A percentile compares a stretch with the other conserved stretches of the same genome.
phyloP scores from a whole-genome alignment of 441 rosid genomes.

The Manihot esculenta region DNA sequence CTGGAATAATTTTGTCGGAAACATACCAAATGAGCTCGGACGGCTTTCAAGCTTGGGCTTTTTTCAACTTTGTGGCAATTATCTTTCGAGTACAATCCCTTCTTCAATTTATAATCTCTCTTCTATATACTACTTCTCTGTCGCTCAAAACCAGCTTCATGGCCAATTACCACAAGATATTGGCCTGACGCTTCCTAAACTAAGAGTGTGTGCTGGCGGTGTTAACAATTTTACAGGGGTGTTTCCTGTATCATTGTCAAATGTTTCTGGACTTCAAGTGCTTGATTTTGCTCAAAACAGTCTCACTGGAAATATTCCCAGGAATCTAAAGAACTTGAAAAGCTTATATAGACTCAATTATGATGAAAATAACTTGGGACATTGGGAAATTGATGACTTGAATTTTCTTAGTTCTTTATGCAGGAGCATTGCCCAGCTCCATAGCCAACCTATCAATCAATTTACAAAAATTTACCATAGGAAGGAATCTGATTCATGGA shows the following conservation, averaged over 20 bases:
- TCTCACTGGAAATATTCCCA: constrained; percentile 33
- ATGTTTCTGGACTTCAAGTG: constrained; percentile 32
- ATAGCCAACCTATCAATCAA: constrained; percentile 43
- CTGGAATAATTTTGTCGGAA: constrained; percentile 32
- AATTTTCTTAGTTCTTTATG: constrained; percentile 31
- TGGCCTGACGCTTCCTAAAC: constrained; percentile 38
- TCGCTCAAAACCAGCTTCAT: constrained; percentile 40
- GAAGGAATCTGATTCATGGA: constrained; percentile 36
- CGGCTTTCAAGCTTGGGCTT: constrained; percentile 23
- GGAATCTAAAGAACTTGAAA: constrained; percentile 19
- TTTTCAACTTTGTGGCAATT: constrained; percentile 36
- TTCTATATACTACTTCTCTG: constrained; percentile 32
- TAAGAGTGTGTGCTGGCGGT: constrained; percentile 29
- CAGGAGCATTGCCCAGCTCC: constrained; percentile 37
- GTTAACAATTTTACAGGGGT: constrained; percentile 36
- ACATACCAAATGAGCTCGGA: constrained; percentile 42
- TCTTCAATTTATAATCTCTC: constrained; percentile 44
- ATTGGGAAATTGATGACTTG: constrained; percentile 24
- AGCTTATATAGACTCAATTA: constrained; percentile 29
- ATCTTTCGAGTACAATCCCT: constrained; percentile 42
- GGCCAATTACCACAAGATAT: constrained; percentile 35
- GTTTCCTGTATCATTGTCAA: constrained; percentile 40
- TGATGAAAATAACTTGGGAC: constrained; percentile 31
- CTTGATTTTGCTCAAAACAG: constrained; percentile 38
- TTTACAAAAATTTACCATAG: constrained; percentile 26